phyloP scores from a whole-genome alignment of 2,329 filamentous ascomycete genomes.

The Exserohilum turcica region DNA sequence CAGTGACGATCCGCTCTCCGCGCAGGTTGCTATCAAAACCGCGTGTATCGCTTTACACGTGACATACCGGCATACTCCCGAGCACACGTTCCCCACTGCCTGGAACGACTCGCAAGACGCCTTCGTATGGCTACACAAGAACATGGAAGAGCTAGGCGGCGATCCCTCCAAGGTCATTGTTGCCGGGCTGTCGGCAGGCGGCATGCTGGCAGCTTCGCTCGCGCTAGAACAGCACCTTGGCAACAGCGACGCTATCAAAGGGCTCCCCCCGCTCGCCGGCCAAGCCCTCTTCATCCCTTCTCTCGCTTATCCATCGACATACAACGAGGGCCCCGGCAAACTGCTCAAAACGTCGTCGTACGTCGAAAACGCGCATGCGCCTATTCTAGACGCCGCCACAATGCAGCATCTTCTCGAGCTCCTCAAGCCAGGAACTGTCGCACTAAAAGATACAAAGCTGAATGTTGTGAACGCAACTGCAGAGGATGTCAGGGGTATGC shows the following conservation, averaged over 20 bases:
- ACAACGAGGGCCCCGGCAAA: constrained; percentile 47
- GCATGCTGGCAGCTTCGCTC: constrained; percentile 56
- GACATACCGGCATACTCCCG: constrained; percentile 65
- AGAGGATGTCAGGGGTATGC: constrained; percentile 50
- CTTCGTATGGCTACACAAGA: constrained; percentile 59
- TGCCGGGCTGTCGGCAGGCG: constrained; percentile 58
- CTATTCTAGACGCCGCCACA: constrained; percentile 51
- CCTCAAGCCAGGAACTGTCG: constrained; percentile 24
- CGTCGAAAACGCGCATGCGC: constrained; percentile 54
- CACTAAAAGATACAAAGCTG: constrained; percentile 40
- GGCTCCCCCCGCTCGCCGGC: constrained; percentile 50
- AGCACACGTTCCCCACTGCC: constrained; percentile 58
- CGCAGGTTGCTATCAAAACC: constrained; percentile 52
- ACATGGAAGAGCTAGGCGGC: constrained; percentile 49
- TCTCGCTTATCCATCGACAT: constrained; percentile 47
- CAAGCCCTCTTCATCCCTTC: constrained; percentile 51
- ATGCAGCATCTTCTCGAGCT: constrained; percentile 42
- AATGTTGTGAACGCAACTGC: constrained; percentile 42
- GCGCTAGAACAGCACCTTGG: constrained; percentile 53
- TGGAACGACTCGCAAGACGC: constrained; percentile 62
- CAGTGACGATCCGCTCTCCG: constrained; percentile 60
- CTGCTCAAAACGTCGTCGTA: constrained; percentile 50
- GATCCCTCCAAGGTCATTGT: constrained; percentile 54
- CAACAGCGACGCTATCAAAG: constrained; percentile 35
- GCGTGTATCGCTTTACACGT: constrained; percentile 58